A percentile compares a stretch with the other conserved stretches of the same genome.
Evolutionary conservation across 2,329 filamentous ascomycete genomes (phyloP).

Genomic region (Reticulascus tulasneorum): DNA sequence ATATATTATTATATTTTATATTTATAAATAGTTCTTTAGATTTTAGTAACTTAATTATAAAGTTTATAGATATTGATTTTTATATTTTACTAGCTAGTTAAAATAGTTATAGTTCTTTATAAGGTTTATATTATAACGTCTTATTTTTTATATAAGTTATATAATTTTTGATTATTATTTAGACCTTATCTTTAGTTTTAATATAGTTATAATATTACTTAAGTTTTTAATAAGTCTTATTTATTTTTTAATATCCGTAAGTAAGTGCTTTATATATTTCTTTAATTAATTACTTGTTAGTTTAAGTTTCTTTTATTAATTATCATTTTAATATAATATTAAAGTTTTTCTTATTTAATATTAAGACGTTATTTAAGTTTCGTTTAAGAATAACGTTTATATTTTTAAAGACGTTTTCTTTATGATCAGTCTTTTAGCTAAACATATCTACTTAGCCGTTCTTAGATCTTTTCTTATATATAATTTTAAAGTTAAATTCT

Average conservation of each 20-base stretch:
- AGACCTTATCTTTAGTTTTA: not conserved
- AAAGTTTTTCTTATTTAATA: not conserved
- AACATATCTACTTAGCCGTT: slow-evolving; percentile 23
- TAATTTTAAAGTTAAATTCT: not conserved
- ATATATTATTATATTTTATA: not conserved
- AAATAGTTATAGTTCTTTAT: not conserved
- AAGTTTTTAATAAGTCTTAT: not conserved
- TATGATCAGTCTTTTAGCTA: slow-evolving; percentile 11
- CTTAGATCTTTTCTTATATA: slow-evolving; percentile 25
- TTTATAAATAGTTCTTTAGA: not conserved
- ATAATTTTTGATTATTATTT: not conserved
- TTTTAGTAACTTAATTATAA: not conserved
- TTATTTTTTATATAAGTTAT: not conserved
- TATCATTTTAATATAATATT: not conserved
- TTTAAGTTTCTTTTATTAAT: not conserved
- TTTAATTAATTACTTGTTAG: not conserved
- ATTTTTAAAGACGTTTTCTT: slow-evolving; percentile 9
- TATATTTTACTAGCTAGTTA: not conserved
- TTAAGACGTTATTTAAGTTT: not conserved
- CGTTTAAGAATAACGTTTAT: not conserved
- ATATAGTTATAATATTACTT: not conserved
- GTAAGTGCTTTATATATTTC: not conserved
- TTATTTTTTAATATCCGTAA: too few relatives aligned
- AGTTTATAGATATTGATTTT: not conserved
- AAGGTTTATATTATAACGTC: not conserved